These are phyloP conservation scores for Danielia reshetovae DNA, from an alignment of 805 yeast genomes.

Conservation along the genomic window DNA sequence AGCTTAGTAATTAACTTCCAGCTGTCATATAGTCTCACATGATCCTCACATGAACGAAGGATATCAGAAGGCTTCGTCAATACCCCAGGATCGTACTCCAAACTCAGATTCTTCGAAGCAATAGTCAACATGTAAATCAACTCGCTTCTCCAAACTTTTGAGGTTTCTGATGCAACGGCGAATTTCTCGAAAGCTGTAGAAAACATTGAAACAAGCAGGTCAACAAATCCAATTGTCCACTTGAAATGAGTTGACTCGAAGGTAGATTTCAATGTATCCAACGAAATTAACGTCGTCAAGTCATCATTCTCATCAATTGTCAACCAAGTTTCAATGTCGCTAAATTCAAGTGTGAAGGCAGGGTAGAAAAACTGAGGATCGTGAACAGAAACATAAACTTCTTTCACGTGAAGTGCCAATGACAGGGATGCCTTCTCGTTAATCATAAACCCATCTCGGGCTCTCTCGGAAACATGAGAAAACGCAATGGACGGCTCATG, in stretches of 20 bases:
- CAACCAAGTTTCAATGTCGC: constrained; percentile 37
- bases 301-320: constrained; percentile 16
- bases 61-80: constrained; percentile 85
- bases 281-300: constrained; percentile 4
- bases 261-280: constrained; percentile 11
- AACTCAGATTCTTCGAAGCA: constrained; percentile 38
- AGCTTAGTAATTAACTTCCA: constrained; percentile 84
- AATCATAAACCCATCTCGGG: constrained; percentile 5
- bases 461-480: constrained; percentile 16
- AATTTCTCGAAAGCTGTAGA: constrained; percentile 17
- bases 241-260: constrained; percentile 18
- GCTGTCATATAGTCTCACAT: constrained; percentile 74
- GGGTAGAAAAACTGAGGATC: constrained; percentile 18
- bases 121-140: constrained; percentile 38
- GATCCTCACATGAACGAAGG: constrained; percentile 65
- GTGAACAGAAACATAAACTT: constrained; percentile 18
- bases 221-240: constrained; percentile 20
- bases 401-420: constrained; percentile 31
- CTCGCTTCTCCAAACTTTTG: constrained; percentile 25
- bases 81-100: constrained; percentile 84
- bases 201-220: constrained; percentile 8
- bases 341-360: constrained; percentile 12
- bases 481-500: constrained; percentile 34
- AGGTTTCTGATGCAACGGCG: constrained; percentile 10
- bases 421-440: constrained; percentile 13